These are phyloP conservation scores for Gracilariopsis chorda DNA, from an alignment of 23 red algal species.

Conservation along the genomic window DNA sequence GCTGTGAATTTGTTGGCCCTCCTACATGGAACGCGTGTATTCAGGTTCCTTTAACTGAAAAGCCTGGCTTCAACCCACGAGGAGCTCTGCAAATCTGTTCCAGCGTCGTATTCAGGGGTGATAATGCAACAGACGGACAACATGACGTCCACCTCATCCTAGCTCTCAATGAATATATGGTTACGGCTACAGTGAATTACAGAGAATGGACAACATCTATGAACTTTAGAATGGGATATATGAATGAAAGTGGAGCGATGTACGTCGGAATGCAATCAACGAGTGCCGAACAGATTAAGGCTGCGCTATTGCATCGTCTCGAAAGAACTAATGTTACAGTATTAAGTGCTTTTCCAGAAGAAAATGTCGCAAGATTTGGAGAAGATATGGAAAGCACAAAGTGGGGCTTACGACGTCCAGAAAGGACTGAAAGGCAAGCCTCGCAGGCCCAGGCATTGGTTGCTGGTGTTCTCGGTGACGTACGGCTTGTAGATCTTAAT, in stretches of 20 bases:
- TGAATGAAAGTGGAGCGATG: neutral
- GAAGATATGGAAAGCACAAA: too few species aligned
- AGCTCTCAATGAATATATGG: too few species aligned
- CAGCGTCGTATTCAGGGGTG: too few species aligned
- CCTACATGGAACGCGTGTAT: neutral
- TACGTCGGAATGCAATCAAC: neutral
- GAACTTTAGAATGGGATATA: neutral
- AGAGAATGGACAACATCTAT: too few species aligned
- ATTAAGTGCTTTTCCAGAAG: too few species aligned
- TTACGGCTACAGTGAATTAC: too few species aligned
- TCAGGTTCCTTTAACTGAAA: neutral
- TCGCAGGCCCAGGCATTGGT: too few species aligned
- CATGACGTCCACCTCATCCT: too few species aligned
- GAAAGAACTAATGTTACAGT: neutral
- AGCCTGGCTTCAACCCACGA: neutral
- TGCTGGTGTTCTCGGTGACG: neutral
- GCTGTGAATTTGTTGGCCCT: neutral
- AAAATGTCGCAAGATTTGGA: too few species aligned
- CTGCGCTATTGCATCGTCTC: neutral
- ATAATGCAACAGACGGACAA: too few species aligned
- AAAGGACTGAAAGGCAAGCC: too few species aligned
- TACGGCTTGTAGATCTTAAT: neutral
- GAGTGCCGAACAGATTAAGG: neutral
- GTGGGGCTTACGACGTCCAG: too few species aligned
- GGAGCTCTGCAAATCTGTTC: neutral